Evolutionary conservation across 2,329 filamentous ascomycete genomes (phyloP), one percentile per base, ranked within the genome.

Genomic region (Fusarium sp.): DNA sequence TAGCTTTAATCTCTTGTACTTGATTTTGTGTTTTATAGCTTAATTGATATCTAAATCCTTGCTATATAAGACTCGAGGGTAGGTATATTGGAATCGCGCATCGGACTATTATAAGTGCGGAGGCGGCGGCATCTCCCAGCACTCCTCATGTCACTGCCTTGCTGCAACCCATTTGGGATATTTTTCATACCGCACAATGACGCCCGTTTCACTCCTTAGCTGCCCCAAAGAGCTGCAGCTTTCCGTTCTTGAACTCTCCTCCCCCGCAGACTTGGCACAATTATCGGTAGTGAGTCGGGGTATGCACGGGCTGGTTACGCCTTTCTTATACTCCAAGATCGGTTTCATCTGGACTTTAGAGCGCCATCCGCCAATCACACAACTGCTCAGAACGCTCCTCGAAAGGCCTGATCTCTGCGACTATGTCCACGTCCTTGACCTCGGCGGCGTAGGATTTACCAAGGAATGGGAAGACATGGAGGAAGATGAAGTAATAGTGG

Each of bases 301-400:
- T 6, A 15, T 52, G 3, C 48, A 13, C 32, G 12, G 26, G 25
- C 40, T 52, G 7, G 48, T 15, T 10, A 13, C 29, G n/a, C 40
- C 40, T 38, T 11, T 13, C 24, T 2, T 44, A 6, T 52, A 43
- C 32, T n/a, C 48, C 6, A 3, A n/a, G 24, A 44, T 44, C 7
- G 22, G 19, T 25, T 8, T 52, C 15, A 5, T 6, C 10, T 52
- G 48, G 48, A 32, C 40, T 8, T 11, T 25, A 4, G 1, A 25
- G 7, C 0, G 6, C 4, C 48, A 44, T 3, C 48, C 48, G 24
- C 32, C 39, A 6, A n/a, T 51, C 5, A 28, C 19, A 5, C 31
- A 13, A n/a, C 19, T 51, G 12, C 39, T 51, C 4, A 19, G 57
- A 15, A 61, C 32, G 6, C 11, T 61, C 1, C 39, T 58, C 2